Conservation (phyloP, 1,139 yeast genomes). For the Saccharomyces hybrid region DNA sequence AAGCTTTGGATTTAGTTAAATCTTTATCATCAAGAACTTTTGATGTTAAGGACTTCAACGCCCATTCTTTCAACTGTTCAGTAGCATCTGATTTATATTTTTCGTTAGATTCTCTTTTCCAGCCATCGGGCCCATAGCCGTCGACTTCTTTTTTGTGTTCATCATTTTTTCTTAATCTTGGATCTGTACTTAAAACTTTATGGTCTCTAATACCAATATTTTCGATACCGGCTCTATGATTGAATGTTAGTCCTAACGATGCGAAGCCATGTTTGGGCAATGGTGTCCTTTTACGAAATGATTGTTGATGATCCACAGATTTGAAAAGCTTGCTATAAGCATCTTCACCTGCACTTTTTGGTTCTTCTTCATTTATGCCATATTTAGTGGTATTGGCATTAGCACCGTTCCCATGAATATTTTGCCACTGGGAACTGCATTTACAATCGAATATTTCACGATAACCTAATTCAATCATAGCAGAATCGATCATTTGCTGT, state of each 20-base stretch:
- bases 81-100: constrained; percentile 48
- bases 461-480: constrained; percentile 68
- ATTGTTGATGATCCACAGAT: constrained; percentile 3
- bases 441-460: constrained; percentile 49
- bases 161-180: constrained; percentile 62
- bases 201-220: constrained; percentile 78
- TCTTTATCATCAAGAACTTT: constrained; percentile 29
- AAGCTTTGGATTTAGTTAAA: constrained; percentile 4
- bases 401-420: constrained; percentile 9
- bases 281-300: background rate
- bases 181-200: constrained; percentile 72
- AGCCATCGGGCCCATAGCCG: constrained; percentile 67
- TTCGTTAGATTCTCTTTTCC: constrained; percentile 35
- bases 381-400: constrained; percentile 5
- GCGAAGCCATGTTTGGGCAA: background rate
- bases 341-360: constrained; percentile 32
- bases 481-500: constrained; percentile 38
- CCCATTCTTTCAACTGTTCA: constrained; percentile 47
- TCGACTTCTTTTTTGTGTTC: constrained; percentile 63
- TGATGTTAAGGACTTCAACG: constrained; percentile 38
- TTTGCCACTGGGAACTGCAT: constrained; percentile 43
- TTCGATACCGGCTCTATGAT: constrained; percentile 81
- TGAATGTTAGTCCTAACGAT: constrained; percentile 41
- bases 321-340: constrained; percentile 5
- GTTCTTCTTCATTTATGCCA: constrained; percentile 10